Conservation (phyloP, 208 protist genomes). For the Blastocrithidia nonstop region DNA sequence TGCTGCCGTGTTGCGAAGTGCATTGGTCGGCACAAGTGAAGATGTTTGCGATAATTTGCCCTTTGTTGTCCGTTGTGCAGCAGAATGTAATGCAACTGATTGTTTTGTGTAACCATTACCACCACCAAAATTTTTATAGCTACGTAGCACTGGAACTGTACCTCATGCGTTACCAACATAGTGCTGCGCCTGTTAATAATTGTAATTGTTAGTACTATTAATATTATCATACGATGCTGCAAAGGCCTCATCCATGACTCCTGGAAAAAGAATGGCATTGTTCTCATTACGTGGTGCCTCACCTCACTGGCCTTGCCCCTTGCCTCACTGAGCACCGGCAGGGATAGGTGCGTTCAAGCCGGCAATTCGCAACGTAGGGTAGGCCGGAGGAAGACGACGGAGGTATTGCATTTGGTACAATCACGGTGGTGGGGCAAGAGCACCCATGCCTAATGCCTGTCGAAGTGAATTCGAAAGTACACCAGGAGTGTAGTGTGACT, state of each 20-base stretch:
- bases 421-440: slow-evolving; percentile 93
- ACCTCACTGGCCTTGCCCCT: slow-evolving; percentile 94
- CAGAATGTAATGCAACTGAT: slow-evolving; percentile 24
- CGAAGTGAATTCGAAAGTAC: slow-evolving; percentile 84
- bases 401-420: slow-evolving; percentile 98
- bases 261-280: slow-evolving; percentile 72
- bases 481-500: slow-evolving; percentile 38
- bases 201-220: too few relatives aligned
- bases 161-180: slow-evolving; percentile 6
- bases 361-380: slow-evolving; percentile 94
- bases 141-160: slow-evolving; percentile 8
- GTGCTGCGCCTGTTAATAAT: slow-evolving; percentile 7
- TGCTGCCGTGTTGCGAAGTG: background rate
- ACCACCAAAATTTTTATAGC: background rate
- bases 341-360: slow-evolving; percentile 98
- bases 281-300: slow-evolving; percentile 84
- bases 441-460: slow-evolving; percentile 94
- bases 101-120: too few relatives aligned
- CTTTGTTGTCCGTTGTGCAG: slow-evolving; percentile 7
- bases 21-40: background rate
- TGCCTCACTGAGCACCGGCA: slow-evolving; percentile 88
- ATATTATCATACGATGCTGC: too few relatives aligned
- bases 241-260: slow-evolving; percentile 70
- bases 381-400: slow-evolving; percentile 96
- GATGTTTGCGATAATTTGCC: background rate